A percentile compares a stretch with the other conserved stretches of the same genome.
These are phyloP conservation scores for Posidonia australis DNA, from an alignment of 106 monocot species.

Conservation along the genomic window DNA sequence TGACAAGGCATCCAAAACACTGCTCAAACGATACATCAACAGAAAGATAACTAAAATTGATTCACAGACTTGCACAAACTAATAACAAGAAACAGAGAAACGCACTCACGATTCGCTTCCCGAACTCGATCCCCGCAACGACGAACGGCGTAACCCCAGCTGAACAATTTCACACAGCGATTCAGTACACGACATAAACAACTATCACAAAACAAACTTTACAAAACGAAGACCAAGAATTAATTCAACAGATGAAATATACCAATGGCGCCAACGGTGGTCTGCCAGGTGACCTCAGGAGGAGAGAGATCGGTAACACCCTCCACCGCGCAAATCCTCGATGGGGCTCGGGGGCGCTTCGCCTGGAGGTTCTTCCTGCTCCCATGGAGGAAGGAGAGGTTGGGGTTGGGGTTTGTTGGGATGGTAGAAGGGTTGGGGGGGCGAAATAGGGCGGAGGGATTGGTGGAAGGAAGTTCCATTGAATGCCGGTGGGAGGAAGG, in stretches of 20 bases:
- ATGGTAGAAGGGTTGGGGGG: not conserved
- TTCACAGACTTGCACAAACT: too few relatives aligned
- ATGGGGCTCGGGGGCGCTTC: not conserved
- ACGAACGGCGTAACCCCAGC: slow-evolving; percentile 73
- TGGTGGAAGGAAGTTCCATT: slow-evolving; percentile 1
- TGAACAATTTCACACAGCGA: slow-evolving; percentile 17
- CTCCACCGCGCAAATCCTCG: slow-evolving; percentile 20
- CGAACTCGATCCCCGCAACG: slow-evolving; percentile 73
- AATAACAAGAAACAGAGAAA: not conserved
- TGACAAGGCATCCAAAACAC: too few relatives aligned
- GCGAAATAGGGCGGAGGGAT: not conserved
- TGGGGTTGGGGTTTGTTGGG: not conserved
- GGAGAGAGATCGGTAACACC: slow-evolving; percentile 19
- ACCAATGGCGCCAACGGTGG: slow-evolving; percentile 66
- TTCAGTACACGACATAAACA: not conserved
- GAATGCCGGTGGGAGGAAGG: too few relatives aligned
- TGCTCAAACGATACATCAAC: not conserved
- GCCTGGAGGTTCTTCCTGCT: not conserved
- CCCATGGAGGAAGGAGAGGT: not conserved
- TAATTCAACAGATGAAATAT: not conserved
- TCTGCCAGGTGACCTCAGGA: slow-evolving; percentile 70
- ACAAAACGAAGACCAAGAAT: not conserved
- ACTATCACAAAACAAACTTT: not conserved
- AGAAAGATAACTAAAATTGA: not conserved
- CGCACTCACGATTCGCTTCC: slow-evolving; percentile 77